Percentiles rank a stretch among this genome's conserved stretches.
phyloP scores from a whole-genome alignment of 306 rosid genomes.

The Begonia peltatifolia region DNA sequence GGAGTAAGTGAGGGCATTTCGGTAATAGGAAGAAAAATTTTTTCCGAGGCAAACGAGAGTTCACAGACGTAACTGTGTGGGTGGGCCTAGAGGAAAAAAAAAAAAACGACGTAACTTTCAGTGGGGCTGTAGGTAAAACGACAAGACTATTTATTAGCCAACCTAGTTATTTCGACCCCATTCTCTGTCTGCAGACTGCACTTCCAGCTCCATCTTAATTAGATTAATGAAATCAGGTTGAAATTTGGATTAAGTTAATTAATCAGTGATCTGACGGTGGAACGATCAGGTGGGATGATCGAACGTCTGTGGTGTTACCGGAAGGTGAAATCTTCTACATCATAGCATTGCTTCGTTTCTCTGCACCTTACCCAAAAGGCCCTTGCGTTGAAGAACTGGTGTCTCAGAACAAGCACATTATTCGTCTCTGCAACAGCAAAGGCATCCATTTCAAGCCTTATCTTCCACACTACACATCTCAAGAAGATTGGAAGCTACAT shows the following conservation, averaged over 20 bases:
- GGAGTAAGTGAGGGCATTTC: no score
- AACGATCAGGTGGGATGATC: constrained; percentile 64
- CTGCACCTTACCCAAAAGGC: constrained; percentile 38
- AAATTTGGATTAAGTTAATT: neutral
- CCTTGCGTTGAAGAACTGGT: constrained; percentile 35
- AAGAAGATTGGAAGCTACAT: constrained; percentile 66
- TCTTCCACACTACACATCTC: constrained; percentile 64
- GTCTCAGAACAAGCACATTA: constrained; percentile 52
- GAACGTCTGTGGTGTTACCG: constrained; percentile 65
- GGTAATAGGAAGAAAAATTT: no score
- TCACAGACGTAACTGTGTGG: constrained; percentile 2
- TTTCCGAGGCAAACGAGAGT: constrained; percentile 10
- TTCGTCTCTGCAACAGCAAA: constrained; percentile 27
- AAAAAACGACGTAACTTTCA: constrained; percentile 24
- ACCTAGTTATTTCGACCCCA: no score
- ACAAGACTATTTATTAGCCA: constrained; percentile 47
- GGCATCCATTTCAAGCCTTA: constrained; percentile 65
- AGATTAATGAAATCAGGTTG: neutral
- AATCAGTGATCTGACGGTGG: neutral
- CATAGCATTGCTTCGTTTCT: constrained; percentile 66
- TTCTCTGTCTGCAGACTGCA: no score
- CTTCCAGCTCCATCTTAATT: constrained; percentile 13
- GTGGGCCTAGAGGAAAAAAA: neutral
- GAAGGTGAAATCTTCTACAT: constrained; percentile 75
- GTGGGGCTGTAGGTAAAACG: constrained; percentile 37